phyloP scores from a whole-genome alignment of 2,329 filamentous ascomycete species.

The Teratosphaeriaceae sp. region DNA sequence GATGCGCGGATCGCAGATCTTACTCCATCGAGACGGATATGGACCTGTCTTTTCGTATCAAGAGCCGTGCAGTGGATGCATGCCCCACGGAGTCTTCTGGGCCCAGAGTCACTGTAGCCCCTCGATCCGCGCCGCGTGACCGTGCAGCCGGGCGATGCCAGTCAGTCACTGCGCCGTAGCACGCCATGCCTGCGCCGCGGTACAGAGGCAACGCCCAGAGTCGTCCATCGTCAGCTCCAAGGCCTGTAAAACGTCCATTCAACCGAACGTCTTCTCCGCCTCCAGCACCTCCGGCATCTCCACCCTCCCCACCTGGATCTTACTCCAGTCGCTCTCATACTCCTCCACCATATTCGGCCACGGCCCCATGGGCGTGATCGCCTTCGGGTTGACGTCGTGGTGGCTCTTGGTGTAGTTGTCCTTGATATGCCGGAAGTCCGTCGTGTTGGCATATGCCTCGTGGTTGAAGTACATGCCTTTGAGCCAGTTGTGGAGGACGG shows the following conservation, averaged over 20 bases:
- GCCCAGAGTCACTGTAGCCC: too few species aligned
- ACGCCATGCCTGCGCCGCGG: too few species aligned
- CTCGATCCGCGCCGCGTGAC: background rate
- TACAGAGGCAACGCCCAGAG: too few species aligned
- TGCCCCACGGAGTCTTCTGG: too few species aligned
- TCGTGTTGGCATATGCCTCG: slow-evolving; percentile 51
- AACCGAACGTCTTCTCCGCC: slow-evolving; percentile 23
- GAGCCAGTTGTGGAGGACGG: slow-evolving; percentile 54
- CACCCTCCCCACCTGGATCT: slow-evolving; percentile 43
- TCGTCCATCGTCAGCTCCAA: too few species aligned
- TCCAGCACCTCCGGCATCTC: slow-evolving; percentile 35
- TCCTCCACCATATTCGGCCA: slow-evolving; percentile 52
- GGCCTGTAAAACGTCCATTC: too few species aligned
- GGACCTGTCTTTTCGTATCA: too few species aligned
- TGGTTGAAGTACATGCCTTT: slow-evolving; percentile 52
- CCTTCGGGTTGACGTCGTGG: slow-evolving; percentile 51
- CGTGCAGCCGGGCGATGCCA: too few species aligned
- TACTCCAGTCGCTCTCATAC: slow-evolving; percentile 44
- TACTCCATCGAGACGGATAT: too few species aligned
- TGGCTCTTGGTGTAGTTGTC: slow-evolving; percentile 61
- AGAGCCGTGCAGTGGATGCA: too few species aligned
- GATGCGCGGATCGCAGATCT: too few species aligned
- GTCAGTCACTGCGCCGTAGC: background rate
- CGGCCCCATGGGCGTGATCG: slow-evolving; percentile 57
- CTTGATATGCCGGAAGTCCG: slow-evolving; percentile 62